phyloP scores from a whole-genome alignment of 2,329 filamentous ascomycete genomes.

The Talaromyces marneffei region DNA sequence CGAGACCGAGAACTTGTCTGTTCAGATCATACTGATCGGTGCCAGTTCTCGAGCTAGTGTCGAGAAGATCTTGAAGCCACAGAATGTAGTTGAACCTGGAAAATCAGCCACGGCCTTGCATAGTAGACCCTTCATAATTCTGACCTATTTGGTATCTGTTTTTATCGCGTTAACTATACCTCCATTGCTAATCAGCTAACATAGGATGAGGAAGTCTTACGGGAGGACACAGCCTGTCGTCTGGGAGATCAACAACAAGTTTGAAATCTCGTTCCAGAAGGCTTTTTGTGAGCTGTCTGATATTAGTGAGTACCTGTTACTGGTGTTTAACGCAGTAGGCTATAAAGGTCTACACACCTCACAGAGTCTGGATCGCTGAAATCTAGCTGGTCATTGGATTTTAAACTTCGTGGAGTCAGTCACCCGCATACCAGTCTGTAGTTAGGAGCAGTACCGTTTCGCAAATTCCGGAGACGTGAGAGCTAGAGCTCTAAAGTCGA shows the following conservation, averaged over 20 bases:
- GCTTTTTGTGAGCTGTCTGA: conserved; percentile 65
- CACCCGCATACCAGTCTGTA: neutral
- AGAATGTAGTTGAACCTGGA: conserved; percentile 79
- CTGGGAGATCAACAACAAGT: conserved; percentile 63
- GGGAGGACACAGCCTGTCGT: conserved; percentile 78
- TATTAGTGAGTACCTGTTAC: neutral
- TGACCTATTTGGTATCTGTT: conserved; percentile 44
- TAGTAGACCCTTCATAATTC: neutral
- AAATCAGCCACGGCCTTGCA: neutral
- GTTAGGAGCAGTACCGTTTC: conserved; percentile 42
- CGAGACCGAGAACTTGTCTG: conserved; percentile 62
- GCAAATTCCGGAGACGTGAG: conserved; percentile 55
- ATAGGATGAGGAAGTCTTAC: conserved; percentile 42
- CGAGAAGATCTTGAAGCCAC: conserved; percentile 78
- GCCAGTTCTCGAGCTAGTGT: conserved; percentile 54
- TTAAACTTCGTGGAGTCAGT: conserved; percentile 38
- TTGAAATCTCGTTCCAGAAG: conserved; percentile 71
- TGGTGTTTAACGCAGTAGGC: conserved; percentile 3
- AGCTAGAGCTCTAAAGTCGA: conserved; percentile 60
- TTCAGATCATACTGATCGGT: conserved; percentile 48
- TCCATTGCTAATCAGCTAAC: neutral
- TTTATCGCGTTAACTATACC: neutral
- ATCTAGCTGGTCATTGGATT: conserved; percentile 59
- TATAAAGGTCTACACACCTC: conserved; percentile 46
- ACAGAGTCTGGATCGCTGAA: conserved; percentile 74